phyloP scores from a whole-genome alignment of 257 asterid genomes.

The Penstemon davidsonii region DNA sequence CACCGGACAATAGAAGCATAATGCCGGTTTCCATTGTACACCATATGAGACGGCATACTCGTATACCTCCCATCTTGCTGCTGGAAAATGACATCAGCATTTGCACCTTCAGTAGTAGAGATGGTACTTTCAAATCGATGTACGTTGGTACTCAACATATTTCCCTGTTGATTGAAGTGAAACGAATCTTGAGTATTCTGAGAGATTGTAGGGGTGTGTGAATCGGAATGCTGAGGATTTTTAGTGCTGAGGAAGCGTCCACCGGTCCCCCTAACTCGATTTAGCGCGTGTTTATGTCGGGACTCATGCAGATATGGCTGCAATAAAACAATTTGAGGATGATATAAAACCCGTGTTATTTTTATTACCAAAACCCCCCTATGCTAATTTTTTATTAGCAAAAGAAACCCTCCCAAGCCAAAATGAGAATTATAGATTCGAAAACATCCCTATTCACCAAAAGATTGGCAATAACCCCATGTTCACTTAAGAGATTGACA shows the following conservation, averaged over 20 bases:
- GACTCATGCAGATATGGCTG: constrained; percentile 99
- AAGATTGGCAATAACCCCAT: too few species aligned
- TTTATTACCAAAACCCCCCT: too few species aligned
- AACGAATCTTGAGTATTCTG: constrained; percentile 26
- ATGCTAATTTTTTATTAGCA: too few species aligned
- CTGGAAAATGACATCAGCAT: constrained; percentile 30
- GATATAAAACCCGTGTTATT: too few species aligned
- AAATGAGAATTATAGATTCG: too few species aligned
- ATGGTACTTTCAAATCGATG: constrained; percentile 26
- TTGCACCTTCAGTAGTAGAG: constrained; percentile 24
- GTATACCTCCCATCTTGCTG: constrained; percentile 42
- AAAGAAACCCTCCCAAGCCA: too few species aligned
- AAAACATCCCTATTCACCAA: too few species aligned
- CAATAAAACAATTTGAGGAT: constrained; percentile 18
- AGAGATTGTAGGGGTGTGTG: constrained; percentile 33
- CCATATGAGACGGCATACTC: constrained; percentile 35
- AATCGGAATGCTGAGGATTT: constrained; percentile 48
- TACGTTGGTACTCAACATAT: constrained; percentile 17
- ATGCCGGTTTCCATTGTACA: constrained; percentile 46
- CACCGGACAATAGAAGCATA: constrained; percentile 70
- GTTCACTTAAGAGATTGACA: too few species aligned
- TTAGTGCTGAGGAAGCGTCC: constrained; percentile 92
- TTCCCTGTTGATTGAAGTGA: constrained; percentile 27
- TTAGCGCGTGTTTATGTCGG: constrained; percentile 88
- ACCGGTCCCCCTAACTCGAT: constrained; percentile 86